Base-by-base conservation (phyloP, 805 yeast genomes). In the Candida chilensis region DNA sequence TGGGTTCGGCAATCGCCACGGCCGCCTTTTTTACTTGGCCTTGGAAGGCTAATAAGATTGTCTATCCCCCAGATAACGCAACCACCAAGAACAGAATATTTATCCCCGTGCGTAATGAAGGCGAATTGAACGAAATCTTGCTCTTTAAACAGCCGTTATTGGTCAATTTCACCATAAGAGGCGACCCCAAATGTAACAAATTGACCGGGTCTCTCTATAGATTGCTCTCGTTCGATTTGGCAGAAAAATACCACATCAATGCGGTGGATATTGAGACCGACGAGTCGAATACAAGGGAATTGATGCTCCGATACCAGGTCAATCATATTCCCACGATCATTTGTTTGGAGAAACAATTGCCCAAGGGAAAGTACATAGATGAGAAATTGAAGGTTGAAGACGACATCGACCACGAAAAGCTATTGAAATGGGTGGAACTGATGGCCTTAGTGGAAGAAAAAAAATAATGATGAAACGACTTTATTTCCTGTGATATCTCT, bases 191-290 rank as follows among this genome's bases (percentile, higher is more conserved):
- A 16, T 74, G 80, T 36, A 74, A 79, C 45, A 64, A 65, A 35
- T 63, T 80, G 22, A 79, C 90, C 2, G 71, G 73, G 14, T 67
- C 76, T 2, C 55, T 85, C 35, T 77, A 74, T 40, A 48, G 67
- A 28, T 60, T 74, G 4, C 64, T 75, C 7, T 56, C 61, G 15
- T 50, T 52, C 29, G 70, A 67, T 32, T 68, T 75, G 27, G 68
- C 64, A 27, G 63, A 67, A 34, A 54, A 54, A 26, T 33, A 28
- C 22, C 48, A 54, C 4, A 63, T 83, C 20, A 71, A 74, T 42
- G 58, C 75, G 57, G 92, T 79, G 6, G 87, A 80, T 45, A 67
- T 83, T 12, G 83, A 82, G 42, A 62, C 77, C 20, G 92, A 83
- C 45, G 72, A 73, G 37, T 68, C 67, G 8, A 86, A 69, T 2